phyloP scores from a whole-genome alignment of 331 rosid genomes.

The Pyracantha coccinea region DNA sequence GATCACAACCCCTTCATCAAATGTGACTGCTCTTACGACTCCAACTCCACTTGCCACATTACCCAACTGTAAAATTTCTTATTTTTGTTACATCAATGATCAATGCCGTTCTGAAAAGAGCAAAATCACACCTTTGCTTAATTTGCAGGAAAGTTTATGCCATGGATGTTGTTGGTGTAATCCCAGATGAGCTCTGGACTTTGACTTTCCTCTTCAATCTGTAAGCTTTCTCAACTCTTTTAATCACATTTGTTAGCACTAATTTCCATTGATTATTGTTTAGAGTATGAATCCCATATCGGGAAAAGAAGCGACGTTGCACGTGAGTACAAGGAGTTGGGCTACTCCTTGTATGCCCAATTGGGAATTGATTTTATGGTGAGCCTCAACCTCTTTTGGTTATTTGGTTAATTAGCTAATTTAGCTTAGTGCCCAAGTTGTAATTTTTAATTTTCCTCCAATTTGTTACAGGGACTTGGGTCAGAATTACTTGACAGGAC shows the following conservation, averaged over 20 bases:
- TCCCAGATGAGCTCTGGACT: conserved; percentile 70
- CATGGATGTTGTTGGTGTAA: conserved; percentile 26
- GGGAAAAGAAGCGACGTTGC: too few species aligned
- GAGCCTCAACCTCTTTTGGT: background rate
- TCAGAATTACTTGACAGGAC: conserved; percentile 54
- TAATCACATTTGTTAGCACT: too few species aligned
- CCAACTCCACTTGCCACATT: conserved; percentile 45
- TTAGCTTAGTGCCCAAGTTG: background rate
- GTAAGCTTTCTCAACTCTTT: conserved; percentile 30
- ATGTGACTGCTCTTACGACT: conserved; percentile 43
- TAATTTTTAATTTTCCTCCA: background rate
- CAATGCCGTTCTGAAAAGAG: conserved; percentile 32
- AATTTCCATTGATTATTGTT: too few species aligned
- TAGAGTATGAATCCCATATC: too few species aligned
- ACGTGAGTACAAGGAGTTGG: too few species aligned
- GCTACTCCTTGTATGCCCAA: too few species aligned
- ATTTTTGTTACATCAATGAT: background rate
- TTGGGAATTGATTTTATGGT: too few species aligned
- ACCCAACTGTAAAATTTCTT: conserved; percentile 34
- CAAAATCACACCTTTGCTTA: conserved; percentile 19
- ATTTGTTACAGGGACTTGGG: conserved; percentile 32
- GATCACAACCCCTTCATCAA: conserved; percentile 51
- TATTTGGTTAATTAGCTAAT: background rate
- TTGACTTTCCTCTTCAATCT: conserved; percentile 47
- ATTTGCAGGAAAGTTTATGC: conserved; percentile 49